Percentiles rank a stretch among this genome's conserved stretches.
phyloP scores from a whole-genome alignment of 768 basidiomycete species.

The Psilocybe azurescens region DNA sequence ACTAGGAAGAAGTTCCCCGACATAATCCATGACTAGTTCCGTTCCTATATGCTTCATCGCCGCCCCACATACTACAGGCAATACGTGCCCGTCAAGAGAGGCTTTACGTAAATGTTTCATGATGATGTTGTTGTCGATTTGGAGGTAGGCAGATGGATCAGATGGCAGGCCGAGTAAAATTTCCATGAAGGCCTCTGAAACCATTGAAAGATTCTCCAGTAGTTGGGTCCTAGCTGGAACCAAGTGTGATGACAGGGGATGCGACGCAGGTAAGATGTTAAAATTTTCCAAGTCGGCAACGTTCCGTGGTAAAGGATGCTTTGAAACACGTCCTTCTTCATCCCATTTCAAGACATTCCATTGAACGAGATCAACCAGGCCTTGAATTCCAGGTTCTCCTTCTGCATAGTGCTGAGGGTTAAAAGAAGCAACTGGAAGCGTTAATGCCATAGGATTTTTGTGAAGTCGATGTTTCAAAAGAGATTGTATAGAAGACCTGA shows the following conservation, averaged over 20 bases:
- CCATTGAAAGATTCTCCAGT: conserved; percentile 81
- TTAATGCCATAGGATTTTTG: conserved; percentile 69
- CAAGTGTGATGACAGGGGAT: conserved; percentile 74
- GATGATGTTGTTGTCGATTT: conserved; percentile 56
- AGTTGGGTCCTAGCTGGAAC: conserved; percentile 70
- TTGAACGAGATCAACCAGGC: conserved; percentile 81
- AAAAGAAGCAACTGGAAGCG: conserved; percentile 83
- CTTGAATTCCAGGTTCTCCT: conserved; percentile 86
- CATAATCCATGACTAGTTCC: conserved; percentile 80
- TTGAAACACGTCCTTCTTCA: conserved; percentile 47
- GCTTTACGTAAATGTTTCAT: conserved; percentile 70
- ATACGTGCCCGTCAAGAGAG: conserved; percentile 65
- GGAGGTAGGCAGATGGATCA: conserved; percentile 67
- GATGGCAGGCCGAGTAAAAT: conserved; percentile 61
- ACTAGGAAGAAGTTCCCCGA: conserved; percentile 79
- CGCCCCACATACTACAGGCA: conserved; percentile 86
- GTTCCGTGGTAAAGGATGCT: conserved; percentile 56
- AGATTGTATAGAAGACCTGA: conserved; percentile 72
- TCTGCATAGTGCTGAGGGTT: conserved; percentile 63
- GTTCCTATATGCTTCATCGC: conserved; percentile 85
- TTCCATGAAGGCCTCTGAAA: conserved; percentile 83
- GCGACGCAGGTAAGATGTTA: conserved; percentile 54
- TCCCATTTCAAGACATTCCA: conserved; percentile 87
- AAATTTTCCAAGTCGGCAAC: conserved; percentile 45
- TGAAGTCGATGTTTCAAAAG: conserved; percentile 78